Conservation (phyloP, 2,329 filamentous ascomycete genomes). For the Aspergillus terreus region DNA sequence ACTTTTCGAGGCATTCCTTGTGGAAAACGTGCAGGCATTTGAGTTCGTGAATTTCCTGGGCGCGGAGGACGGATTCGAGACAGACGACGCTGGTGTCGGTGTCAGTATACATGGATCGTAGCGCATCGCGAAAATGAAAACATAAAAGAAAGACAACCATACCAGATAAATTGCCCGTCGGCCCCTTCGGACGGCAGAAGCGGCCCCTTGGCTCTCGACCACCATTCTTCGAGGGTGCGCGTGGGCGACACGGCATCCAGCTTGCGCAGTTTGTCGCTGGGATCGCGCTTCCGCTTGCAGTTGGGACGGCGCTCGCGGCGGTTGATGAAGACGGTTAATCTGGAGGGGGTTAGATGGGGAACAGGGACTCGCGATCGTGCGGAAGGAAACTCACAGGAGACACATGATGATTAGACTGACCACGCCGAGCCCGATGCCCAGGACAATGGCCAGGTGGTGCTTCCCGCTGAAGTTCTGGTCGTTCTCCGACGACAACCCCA, state of each 20-base stretch:
- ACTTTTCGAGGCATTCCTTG: constrained; percentile 37
- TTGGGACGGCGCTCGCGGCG: constrained; percentile 23
- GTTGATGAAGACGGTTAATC: constrained; percentile 32
- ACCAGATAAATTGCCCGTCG: constrained; percentile 37
- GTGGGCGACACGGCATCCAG: constrained; percentile 35
- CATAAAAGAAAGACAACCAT: constrained; percentile 9
- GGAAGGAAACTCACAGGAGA: constrained; percentile 24
- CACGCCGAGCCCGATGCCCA: constrained; percentile 30
- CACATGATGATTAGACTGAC: constrained; percentile 29
- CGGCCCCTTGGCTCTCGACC: constrained; percentile 30
- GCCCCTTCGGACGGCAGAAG: constrained; percentile 29
- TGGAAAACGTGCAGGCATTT: constrained; percentile 40
- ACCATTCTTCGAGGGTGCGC: constrained; percentile 37
- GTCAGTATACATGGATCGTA: too few species aligned
- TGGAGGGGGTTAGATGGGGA: constrained; percentile 6
- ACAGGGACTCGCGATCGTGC: neutral
- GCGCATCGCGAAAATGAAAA: neutral
- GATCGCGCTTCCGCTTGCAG: constrained; percentile 20
- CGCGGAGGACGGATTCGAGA: constrained; percentile 33
- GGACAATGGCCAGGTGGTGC: constrained; percentile 29
- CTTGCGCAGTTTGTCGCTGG: constrained; percentile 29
- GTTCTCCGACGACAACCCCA: constrained; percentile 16
- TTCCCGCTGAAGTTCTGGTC: constrained; percentile 17
- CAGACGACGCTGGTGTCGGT: constrained; percentile 31
- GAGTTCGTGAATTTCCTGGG: constrained; percentile 35